Base-by-base conservation (phyloP, 495 filamentous ascomycete species). In the Lentithecium fluviatile region DNA sequence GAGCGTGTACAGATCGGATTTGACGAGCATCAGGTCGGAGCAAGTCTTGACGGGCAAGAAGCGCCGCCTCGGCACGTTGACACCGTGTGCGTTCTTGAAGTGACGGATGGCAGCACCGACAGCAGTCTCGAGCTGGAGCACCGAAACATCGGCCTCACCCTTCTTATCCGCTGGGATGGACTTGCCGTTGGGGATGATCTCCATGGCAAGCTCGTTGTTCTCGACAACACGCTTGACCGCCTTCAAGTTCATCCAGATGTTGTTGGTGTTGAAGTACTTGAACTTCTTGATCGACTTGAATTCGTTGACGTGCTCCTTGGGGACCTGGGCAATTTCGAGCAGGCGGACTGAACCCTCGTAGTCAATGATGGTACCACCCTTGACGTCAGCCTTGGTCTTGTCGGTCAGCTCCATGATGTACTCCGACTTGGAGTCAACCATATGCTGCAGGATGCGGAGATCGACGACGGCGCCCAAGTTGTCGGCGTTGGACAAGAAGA, bases 211-310 rank as follows among this genome's bases (percentile, higher is more conserved):
- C 79, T 97, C 93, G 77, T 95, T 89, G 79, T 95, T 89, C 82
- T 99, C 92, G 1, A 99, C 95, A 47, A 99, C 91, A 58, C 95
- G 91, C 88, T 97, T 97, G 81, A 99, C 88, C 64, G 94, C 94
- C 71, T 89, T 85, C 68, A 96, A 83, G 80, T 94, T 97, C 82
- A 99, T 88, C 94, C 94, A 99, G 79, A 99, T 96, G 84, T 99
- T 99, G 88, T 99, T 99, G 77, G 94, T 99, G 85, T 99, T 99
- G 87, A 99, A 99, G 85, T 99, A 99, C 82, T 96, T 97, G 87
- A 99, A 99, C 83, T 99, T 99, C 88, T 97, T 99, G 81, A 99
- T 99, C 48, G 94, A 97, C 86, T 99, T 99, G 90, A 99, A 99
- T 79, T 99, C 94, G 79, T 99, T 97, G 71, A 89, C 88, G 79